A percentile compares a stretch with the other conserved stretches of the same genome.
Evolutionary conservation across 73 alveolate genomes (phyloP).

Genomic region (Paramecium bursaria): DNA sequence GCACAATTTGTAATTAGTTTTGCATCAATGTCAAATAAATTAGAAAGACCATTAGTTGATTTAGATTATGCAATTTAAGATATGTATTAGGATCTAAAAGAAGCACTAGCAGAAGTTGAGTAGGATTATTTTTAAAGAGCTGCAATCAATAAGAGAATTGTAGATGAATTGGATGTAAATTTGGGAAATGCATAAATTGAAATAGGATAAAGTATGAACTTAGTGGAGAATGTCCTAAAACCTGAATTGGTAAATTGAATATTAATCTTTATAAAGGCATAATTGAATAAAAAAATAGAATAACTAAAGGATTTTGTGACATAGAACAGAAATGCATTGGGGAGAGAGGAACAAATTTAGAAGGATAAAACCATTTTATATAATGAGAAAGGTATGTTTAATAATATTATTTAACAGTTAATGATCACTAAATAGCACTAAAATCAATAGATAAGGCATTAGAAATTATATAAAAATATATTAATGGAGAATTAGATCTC

Average conservation of each 20-base stretch:
- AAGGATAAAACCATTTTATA: conserved; percentile 4
- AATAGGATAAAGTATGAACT: conserved; percentile 3
- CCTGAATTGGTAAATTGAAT: neutral
- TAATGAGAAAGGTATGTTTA: conserved; percentile 50
- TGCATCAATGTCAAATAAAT: conserved; percentile 12
- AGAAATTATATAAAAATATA: conserved; percentile 34
- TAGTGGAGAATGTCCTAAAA: conserved; percentile 40
- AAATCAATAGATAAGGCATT: conserved; percentile 27
- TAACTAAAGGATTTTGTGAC: conserved; percentile 28
- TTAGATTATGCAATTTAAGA: conserved; percentile 43
- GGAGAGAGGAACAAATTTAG: conserved; percentile 27
- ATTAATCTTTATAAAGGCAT: neutral
- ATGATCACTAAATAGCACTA: conserved; percentile 50
- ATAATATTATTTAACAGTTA: conserved; percentile 7
- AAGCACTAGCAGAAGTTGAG: conserved; percentile 8
- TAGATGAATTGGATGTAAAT: conserved; percentile 24
- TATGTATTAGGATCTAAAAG: conserved; percentile 40
- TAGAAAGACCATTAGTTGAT: conserved; percentile 59
- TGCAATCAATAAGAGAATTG: conserved; percentile 28
- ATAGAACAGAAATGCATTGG: conserved; percentile 17
- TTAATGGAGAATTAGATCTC: conserved; percentile 51
- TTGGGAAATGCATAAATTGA: conserved; percentile 61
- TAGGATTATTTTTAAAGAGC: conserved; percentile 47
- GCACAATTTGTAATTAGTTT: conserved; percentile 10
- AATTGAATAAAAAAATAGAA: conserved; percentile 4